Evolutionary conservation across 2,329 filamentous ascomycete species (phyloP).

Genomic region (Trichophyton benhamiae): DNA sequence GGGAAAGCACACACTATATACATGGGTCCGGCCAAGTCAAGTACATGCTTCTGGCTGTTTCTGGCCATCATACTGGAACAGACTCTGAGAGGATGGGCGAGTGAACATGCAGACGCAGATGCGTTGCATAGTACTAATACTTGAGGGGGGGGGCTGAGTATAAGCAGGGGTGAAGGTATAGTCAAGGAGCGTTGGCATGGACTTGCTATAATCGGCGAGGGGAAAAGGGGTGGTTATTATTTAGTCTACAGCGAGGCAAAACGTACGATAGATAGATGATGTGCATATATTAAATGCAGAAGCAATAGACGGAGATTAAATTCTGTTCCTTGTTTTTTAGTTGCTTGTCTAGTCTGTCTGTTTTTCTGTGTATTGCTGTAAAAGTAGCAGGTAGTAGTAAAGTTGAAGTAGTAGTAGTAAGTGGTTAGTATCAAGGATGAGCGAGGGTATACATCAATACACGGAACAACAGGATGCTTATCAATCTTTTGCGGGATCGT

Average conservation of each 20-base stretch:
- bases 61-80: background rate
- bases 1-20: background rate
- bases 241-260: background rate
- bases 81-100: background rate
- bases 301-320: background rate
- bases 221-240: background rate
- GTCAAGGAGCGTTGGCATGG: background rate
- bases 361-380: background rate
- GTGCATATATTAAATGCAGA: no score
- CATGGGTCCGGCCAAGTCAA: conserved; percentile 1
- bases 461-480: background rate
- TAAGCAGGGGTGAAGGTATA: background rate
- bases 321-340: background rate
- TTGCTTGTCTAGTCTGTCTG: background rate
- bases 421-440: background rate
- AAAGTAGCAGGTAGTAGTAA: background rate
- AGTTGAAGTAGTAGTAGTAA: no score
- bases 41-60: background rate
- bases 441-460: background rate
- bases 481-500: background rate
- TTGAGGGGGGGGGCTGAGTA: background rate
- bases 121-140: background rate
- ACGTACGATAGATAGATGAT: background rate
- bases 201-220: background rate
- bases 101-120: background rate